Conservation (phyloP, 805 yeast species). For the Phaffomyces antillensis region DNA sequence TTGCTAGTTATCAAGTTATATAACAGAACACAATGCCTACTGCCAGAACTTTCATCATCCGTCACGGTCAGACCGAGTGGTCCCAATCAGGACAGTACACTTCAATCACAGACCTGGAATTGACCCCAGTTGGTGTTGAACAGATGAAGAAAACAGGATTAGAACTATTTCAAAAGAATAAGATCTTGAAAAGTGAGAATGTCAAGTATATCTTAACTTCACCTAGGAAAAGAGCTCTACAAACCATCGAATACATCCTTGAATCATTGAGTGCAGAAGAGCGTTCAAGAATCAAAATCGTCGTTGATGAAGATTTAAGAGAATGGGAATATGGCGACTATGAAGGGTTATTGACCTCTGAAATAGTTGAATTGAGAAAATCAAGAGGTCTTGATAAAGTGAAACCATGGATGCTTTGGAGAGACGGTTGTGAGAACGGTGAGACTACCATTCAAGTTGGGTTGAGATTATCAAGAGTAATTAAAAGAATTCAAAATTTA, state of each 20-base stretch:
- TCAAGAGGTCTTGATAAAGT: conserved; percentile 48
- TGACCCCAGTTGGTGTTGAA: conserved; percentile 69
- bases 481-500: conserved; percentile 52
- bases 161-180: conserved; percentile 47
- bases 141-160: conserved; percentile 74
- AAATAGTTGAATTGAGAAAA: conserved; percentile 56
- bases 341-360: conserved; percentile 70
- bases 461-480: conserved; percentile 62
- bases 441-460: conserved; percentile 64
- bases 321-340: conserved; percentile 98
- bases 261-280: conserved; percentile 38
- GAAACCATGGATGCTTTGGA: conserved; percentile 74
- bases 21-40: conserved; percentile 28
- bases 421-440: conserved; percentile 90
- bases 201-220: conserved; percentile 66
- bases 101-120: conserved; percentile 71
- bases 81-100: conserved; percentile 91
- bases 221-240: conserved; percentile 74
- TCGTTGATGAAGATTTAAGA: conserved; percentile 61
- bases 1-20: background rate
- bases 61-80: conserved; percentile 95
- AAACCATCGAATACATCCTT: conserved; percentile 62
- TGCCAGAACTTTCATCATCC: conserved; percentile 65
- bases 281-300: conserved; percentile 34
- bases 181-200: conserved; percentile 55